Evolutionary conservation across 805 yeast species (phyloP), one percentile per base, ranked within the genome.

Genomic region (Cyberlindnera petersonii): DNA sequence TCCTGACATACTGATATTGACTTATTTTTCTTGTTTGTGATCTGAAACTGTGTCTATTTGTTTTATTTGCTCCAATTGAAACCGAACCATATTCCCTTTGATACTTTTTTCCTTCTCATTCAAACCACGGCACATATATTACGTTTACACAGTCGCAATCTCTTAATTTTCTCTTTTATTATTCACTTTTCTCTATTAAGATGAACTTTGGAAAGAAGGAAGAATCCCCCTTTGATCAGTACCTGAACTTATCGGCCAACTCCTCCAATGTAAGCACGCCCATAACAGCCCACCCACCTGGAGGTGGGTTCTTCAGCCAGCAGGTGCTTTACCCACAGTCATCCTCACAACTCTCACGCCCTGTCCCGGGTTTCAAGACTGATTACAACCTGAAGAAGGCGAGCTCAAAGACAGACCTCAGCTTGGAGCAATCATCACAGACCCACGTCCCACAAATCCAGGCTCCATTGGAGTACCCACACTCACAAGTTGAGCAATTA

Each of bases 201-300:
- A 31, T 31, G 33, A 31, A 21, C 26, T 31, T 21, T 31, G 38
- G 36, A 4, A 32, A 35, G 35, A 43, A 47, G 27, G 47, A 44
- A 24, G 50, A 47, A 11, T 28, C 30, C 13, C 27, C 33, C 4
- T 45, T 51, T 26, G 52, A 49, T 13, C 51, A 51, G 35, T 51
- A 28, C 37, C 38, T 51, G 14, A 49, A 46, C 24, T 28, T 51
- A 7, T 43, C 46, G 5, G 46, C 39, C 15, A 10, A 40, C 6
- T 48, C 52, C 8, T 51, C 55, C 6, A 36, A 41, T 9, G 26
- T 39, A n/a, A 41, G 40, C 41, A 35, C 49, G 11, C 49, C 53
- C 1, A 19, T 31, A 11, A 26, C 16, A 3, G 26, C 19, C n/a
- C 37, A 40, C 16, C 13, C 33, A 8, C 24, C 24, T 9, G 24